Conservation (phyloP, 345 rosid species). For the Litchi chinensis region DNA sequence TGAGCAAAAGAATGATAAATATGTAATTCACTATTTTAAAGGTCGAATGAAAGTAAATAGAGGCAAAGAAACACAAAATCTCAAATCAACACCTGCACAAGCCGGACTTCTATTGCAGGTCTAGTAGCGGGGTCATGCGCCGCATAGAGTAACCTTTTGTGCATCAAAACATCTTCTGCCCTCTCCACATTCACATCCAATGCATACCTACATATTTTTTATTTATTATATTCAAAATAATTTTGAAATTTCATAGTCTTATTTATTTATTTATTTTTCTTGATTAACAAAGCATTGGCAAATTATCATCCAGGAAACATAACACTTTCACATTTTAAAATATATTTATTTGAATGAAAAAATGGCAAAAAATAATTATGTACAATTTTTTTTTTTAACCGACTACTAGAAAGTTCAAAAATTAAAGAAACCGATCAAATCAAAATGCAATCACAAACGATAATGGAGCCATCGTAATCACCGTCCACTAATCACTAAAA, state of each 20-base stretch:
- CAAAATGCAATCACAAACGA: neutral
- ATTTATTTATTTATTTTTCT: neutral
- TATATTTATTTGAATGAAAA: too few species aligned
- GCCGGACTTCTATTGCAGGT: constrained; percentile 69
- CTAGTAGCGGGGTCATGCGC: constrained; percentile 53
- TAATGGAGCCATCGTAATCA: constrained; percentile 13
- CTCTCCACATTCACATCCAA: constrained; percentile 64
- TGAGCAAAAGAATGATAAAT: neutral
- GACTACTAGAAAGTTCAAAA: neutral
- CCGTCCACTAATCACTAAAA: neutral
- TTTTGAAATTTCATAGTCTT: neutral
- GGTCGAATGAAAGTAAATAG: neutral
- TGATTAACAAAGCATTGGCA: neutral
- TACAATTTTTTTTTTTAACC: neutral
- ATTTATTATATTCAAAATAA: neutral
- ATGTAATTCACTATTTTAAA: neutral
- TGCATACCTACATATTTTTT: constrained; percentile 47
- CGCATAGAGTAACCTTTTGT: constrained; percentile 53
- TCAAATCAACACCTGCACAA: constrained; percentile 43
- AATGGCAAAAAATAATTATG: neutral
- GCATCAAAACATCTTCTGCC: constrained; percentile 68
- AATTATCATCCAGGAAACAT: neutral
- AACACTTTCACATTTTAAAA: neutral
- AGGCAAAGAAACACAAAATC: neutral
- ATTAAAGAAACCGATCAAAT: neutral